Evolutionary conservation across 148 eudicot species (phyloP).

Genomic region (Oxyria digyna): DNA sequence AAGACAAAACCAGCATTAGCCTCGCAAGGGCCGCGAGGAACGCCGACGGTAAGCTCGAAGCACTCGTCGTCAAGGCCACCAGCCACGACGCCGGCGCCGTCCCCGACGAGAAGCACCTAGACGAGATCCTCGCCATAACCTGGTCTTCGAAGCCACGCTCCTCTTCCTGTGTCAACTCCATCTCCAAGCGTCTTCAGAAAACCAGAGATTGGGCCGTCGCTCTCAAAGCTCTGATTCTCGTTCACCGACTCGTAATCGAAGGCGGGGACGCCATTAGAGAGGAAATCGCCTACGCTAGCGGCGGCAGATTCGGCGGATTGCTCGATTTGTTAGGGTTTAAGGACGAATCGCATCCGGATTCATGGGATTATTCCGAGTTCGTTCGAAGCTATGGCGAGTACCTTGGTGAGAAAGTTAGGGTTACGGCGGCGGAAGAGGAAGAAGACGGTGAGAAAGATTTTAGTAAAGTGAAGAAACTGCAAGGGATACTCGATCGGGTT

Average conservation of each 20-base stretch:
- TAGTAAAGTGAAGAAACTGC: conserved; percentile 30
- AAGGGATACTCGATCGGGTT: conserved; percentile 35
- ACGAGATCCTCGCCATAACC: conserved; percentile 24
- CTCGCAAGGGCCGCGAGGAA: conserved; percentile 41
- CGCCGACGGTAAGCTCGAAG: conserved; percentile 36
- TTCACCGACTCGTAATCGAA: conserved; percentile 31
- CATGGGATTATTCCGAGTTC: conserved; percentile 48
- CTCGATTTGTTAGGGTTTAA: conserved; percentile 44
- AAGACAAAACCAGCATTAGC: conserved; percentile 43
- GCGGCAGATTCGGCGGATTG: conserved; percentile 25
- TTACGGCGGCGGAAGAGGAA: conserved; percentile 12
- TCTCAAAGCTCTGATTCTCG: conserved; percentile 35
- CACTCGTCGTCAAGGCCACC: conserved; percentile 44
- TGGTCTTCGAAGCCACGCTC: conserved; percentile 22
- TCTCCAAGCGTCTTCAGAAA: conserved; percentile 24
- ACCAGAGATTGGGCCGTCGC: conserved; percentile 59
- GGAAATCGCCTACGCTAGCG: conserved; percentile 29
- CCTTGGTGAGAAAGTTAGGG: conserved; percentile 32
- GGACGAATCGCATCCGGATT: conserved; percentile 40
- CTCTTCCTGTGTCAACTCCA: conserved; percentile 22
- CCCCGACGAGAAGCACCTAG: conserved; percentile 16
- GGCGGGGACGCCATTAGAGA: conserved; percentile 24
- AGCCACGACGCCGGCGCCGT: conserved; percentile 34
- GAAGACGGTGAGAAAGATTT: conserved; percentile 15
- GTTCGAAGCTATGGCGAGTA: conserved; percentile 43